Base-by-base conservation (phyloP, 306 rosid genomes). In the Echinosophora koreensis region DNA sequence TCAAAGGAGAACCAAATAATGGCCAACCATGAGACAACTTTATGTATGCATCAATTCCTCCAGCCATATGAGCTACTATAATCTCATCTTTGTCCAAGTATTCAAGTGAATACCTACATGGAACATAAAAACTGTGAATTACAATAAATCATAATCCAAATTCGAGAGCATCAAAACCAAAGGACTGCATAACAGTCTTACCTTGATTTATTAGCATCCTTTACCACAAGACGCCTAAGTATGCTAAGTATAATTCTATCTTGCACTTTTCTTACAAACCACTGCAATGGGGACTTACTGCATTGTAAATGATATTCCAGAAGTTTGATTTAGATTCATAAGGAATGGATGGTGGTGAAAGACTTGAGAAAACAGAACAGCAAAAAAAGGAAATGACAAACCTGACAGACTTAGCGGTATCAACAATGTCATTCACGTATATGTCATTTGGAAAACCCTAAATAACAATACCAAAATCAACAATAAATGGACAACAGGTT, bases 391-490 rank as follows among this genome's bases (percentile, higher is more conserved):
- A 84, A 47, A 65, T 55, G 27, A 47, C 89, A 75, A 71, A 95
- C 99, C 97, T 83, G 86, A 83, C 50, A 66, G 88, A 70, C 80
- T 86, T 89, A 37, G 96, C 89, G 77, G 88, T 74, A 74, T 86
- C 89, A 76, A 89, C 73, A 84, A 95, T 84, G 83, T 89, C 93
- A 27, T 63, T 83, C 79, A 95, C 63, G 69, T 65, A 71, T 54
- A 95, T 84, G 79, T 90, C 92, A 80, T 83, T 93, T 34, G 98
- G 97, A 83, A 89, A 88, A 74, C 92, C 88, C 98, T 95, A 82
- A 63, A 82, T 44, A 84, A 54, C 38, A 80, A 66, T 27, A 69
- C 14, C 22, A 73, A 82, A 47, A 77, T 18, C 65, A 79, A 70
- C 32, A 84, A 42, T 30, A 27, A 84, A 32, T 22, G 41, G 79